Evolutionary conservation across 2,329 filamentous ascomycete genomes (phyloP).

Genomic region (Colletotrichum noveboracense): DNA sequence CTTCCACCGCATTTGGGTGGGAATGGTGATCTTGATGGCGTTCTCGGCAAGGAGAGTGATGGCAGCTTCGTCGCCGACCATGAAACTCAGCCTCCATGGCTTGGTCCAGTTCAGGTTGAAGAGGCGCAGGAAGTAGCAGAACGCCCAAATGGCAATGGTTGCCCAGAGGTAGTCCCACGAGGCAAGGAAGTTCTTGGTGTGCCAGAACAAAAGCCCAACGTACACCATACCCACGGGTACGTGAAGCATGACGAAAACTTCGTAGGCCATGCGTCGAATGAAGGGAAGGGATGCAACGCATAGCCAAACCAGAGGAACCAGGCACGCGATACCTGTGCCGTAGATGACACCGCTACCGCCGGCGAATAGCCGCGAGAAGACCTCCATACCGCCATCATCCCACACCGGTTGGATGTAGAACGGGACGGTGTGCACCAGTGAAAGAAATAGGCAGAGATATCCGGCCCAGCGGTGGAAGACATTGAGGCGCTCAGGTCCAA

Average conservation of each 20-base stretch:
- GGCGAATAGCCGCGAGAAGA: conserved; percentile 75
- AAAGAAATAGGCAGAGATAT: conserved; percentile 83
- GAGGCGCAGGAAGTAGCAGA: conserved; percentile 76
- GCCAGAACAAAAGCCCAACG: conserved; percentile 90
- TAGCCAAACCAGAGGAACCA: conserved; percentile 82
- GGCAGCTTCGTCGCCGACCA: conserved; percentile 90
- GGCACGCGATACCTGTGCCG: conserved; percentile 82
- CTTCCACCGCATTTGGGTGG: conserved; percentile 90
- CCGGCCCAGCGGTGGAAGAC: conserved; percentile 92
- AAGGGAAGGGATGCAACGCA: conserved; percentile 84
- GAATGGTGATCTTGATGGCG: conserved; percentile 93
- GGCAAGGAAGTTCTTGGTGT: conserved; percentile 88
- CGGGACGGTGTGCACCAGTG: conserved; percentile 83
- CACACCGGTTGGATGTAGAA: conserved; percentile 91
- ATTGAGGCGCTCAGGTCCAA: conserved; percentile 90
- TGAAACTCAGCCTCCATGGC: conserved; percentile 78
- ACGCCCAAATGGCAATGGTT: conserved; percentile 77
- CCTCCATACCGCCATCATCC: conserved; percentile 74
- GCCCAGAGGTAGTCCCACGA: conserved; percentile 91
- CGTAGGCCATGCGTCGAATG: conserved; percentile 79
- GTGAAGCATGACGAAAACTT: conserved; percentile 83
- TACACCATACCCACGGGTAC: conserved; percentile 82
- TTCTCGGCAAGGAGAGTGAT: conserved; percentile 90
- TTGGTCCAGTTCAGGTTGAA: conserved; percentile 91
- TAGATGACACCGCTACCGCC: conserved; percentile 74